Conservation (phyloP, 352 stramenopile genomes). For the Sclerospora graminicola region DNA sequence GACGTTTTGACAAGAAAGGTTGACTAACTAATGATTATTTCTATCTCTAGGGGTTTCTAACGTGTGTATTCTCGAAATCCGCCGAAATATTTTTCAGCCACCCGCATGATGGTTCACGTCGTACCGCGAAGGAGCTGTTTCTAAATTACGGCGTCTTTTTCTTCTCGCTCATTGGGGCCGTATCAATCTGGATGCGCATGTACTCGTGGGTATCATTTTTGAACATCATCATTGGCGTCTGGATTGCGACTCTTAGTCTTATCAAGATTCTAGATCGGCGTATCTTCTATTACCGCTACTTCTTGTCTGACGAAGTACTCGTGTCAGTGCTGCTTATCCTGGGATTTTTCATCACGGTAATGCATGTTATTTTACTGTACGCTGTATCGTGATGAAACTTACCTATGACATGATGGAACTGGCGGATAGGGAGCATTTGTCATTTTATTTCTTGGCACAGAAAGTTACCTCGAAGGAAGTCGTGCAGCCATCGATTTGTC, state of each 20-base stretch:
- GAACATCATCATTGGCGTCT: slow-evolving; percentile 57
- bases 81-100: slow-evolving; percentile 68
- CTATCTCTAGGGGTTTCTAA: slow-evolving; percentile 52
- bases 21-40: background rate
- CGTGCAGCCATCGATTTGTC: slow-evolving; percentile 62
- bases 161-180: slow-evolving; percentile 69
- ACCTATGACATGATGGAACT: background rate
- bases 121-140: slow-evolving; percentile 73
- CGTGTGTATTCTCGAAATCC: slow-evolving; percentile 70
- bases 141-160: slow-evolving; percentile 85
- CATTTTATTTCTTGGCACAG: slow-evolving; percentile 69
- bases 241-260: slow-evolving; percentile 47
- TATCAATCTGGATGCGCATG: slow-evolving; percentile 83
- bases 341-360: slow-evolving; percentile 78
- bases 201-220: slow-evolving; percentile 76
- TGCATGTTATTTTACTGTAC: background rate
- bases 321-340: slow-evolving; percentile 72
- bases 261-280: slow-evolving; percentile 78
- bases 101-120: slow-evolving; percentile 43
- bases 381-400: background rate
- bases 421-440: slow-evolving; percentile 55
- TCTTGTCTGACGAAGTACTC: slow-evolving; percentile 82
- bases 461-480: slow-evolving; percentile 82
- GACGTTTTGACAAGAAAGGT: background rate
- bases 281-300: slow-evolving; percentile 85